Percentiles rank a stretch among this genome's conserved stretches.
Evolutionary conservation across 2,329 filamentous ascomycete genomes (phyloP).

Genomic region (Trichoderma sp.): DNA sequence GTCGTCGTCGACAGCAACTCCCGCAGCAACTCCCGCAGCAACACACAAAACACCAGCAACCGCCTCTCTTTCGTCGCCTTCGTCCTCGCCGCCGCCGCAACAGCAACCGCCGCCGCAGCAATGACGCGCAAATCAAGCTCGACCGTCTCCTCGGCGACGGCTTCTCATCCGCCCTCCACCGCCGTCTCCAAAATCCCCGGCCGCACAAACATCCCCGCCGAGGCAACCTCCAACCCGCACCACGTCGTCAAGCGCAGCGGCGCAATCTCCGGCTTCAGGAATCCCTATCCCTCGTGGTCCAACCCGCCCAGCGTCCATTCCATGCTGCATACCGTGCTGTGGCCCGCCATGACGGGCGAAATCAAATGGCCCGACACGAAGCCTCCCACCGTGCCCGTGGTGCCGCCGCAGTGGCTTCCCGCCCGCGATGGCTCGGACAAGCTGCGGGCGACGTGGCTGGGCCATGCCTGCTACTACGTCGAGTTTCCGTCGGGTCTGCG

Average conservation of each 20-base stretch:
- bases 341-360: conserved; percentile 41
- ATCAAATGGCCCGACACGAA: conserved; percentile 56
- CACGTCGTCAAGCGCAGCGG: conserved; percentile 43
- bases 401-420: conserved; percentile 63
- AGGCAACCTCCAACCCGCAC: conserved; percentile 45
- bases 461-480: conserved; percentile 89
- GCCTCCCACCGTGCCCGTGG: conserved; percentile 63
- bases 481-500: conserved; percentile 84
- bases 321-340: conserved; percentile 34
- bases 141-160: conserved; percentile 19
- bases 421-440: conserved; percentile 52
- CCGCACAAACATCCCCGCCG: conserved; percentile 37
- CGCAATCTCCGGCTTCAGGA: conserved; percentile 44
- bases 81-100: not conserved
- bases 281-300: conserved; percentile 48
- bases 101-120: conserved; percentile 17
- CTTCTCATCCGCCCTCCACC: conserved; percentile 22
- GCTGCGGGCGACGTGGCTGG: conserved; percentile 88
- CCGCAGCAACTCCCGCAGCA: not conserved
- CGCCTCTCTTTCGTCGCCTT: not conserved
- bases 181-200: conserved; percentile 36
- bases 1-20: not conserved
- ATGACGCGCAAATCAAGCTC: conserved; percentile 15
- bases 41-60: not conserved
- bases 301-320: conserved; percentile 24